Percentiles rank a stretch among this genome's conserved stretches.
phyloP scores from a whole-genome alignment of 1,284 basidiomycete genomes.

The Heterobasidion irregulare region DNA sequence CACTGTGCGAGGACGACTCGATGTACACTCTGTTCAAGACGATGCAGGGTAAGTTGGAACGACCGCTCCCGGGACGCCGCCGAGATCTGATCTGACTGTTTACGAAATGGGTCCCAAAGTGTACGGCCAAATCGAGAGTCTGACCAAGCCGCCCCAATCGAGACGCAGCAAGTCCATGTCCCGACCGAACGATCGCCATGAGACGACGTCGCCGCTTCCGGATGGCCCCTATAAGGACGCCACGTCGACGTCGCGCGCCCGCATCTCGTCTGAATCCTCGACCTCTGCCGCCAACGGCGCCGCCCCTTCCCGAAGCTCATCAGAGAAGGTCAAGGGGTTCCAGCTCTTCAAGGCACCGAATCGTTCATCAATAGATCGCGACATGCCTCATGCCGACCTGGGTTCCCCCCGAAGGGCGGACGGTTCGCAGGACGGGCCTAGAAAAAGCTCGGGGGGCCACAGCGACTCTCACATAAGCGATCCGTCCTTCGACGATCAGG shows the following conservation, averaged over 20 bases:
- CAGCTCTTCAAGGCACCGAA: conserved; percentile 41
- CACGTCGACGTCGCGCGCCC: conserved; percentile 13
- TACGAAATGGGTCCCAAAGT: conserved; percentile 31
- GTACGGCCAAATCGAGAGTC: conserved; percentile 68
- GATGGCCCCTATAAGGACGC: conserved; percentile 4
- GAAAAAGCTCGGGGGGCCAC: conserved; percentile 16
- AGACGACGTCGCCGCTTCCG: conserved; percentile 9
- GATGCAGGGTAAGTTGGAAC: conserved; percentile 62
- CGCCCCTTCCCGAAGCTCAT: conserved; percentile 37
- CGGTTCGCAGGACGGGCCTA: conserved; percentile 29
- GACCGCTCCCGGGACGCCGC: conserved; percentile 4
- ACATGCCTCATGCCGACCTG: conserved; percentile 11
- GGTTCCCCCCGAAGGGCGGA: not conserved
- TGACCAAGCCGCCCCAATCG: conserved; percentile 47
- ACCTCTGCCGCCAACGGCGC: conserved; percentile 13
- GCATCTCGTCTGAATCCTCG: conserved; percentile 35
- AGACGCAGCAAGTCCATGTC: conserved; percentile 65
- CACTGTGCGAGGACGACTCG: conserved; percentile 81
- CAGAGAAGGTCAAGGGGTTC: conserved; percentile 49
- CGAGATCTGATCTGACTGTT: conserved; percentile 3
- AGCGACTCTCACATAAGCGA: conserved; percentile 8
- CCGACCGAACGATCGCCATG: conserved; percentile 24
- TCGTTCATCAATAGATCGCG: conserved; percentile 22
- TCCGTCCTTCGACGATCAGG: conserved; percentile 6
- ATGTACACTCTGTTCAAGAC: conserved; percentile 78